Base-by-base conservation (phyloP, 805 yeast species). In the Hermanozyma aechmeae region DNA sequence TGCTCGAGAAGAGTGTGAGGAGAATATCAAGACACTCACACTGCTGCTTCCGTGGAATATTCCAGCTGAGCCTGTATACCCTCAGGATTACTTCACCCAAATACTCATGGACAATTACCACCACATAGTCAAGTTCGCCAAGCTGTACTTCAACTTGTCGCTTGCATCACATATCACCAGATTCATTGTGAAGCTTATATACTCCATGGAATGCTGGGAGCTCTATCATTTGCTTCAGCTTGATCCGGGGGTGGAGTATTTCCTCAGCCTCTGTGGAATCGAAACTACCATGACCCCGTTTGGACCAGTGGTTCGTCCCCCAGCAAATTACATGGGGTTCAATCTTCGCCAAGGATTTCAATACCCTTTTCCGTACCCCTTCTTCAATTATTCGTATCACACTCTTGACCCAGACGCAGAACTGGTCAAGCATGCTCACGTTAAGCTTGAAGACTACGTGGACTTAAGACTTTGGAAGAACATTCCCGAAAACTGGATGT, bases 361-460 rank as follows among this genome's bases (percentile, higher is more conserved):
- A 31, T 63, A 57, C 34, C 66, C 68, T 15, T 61, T 57, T 33
- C 69, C 69, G 5, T 63, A 54, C 33, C 68, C 69, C 20, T 63
- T 61, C 33, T 63, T 62, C 43, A 62, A 62, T 31, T 63, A 51
- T 39, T 60, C 67, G 5, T 61, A 58, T 40, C 69, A 63, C 35
- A 42, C 59, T 4, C 42, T 56, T 24, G 50, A 53, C 24, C 46
- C 54, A 3, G 41, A 43, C 13, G 39, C 49, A 5, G 45, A 45
- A 8, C 42, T 43, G 13, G 42, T 37, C 14, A 61, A 61, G 33
- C 45, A 49, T 26, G 27, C 42, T 5, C 38, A 34, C 15, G 38
- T 62, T 5, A 30, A 47, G 5, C 52, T 62, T 27, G 44, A 34
- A 13, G 60, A 66, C 1, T 61, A 61, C 39, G 43, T 53, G 13